Evolutionary conservation across 2,329 filamentous ascomycete genomes (phyloP), one percentile per base, ranked within the genome.

Genomic region (Aphanoascus verrucosus): DNA sequence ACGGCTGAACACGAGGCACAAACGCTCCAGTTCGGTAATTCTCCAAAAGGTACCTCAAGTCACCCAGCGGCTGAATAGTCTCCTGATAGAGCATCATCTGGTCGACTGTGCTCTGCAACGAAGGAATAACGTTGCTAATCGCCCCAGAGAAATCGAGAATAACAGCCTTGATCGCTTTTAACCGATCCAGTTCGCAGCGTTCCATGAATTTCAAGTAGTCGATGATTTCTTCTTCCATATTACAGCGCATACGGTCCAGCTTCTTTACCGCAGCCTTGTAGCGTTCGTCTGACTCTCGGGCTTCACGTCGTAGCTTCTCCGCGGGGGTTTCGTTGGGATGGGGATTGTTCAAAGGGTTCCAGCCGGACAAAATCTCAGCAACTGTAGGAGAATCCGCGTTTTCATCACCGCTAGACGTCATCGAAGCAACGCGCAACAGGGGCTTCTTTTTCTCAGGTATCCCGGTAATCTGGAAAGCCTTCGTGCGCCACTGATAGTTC

Each of bases 21-120:
- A 94, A 98, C 60, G 84, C 87, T 58, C 93, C 93, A 5, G 93
- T 98, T 58, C 90, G 85, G 72, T 98, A 98, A 67, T 91, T 98
- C 73, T 98, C 93, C 44, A 98, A 77, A 56, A 98, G 79, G 68
- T 97, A 98, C 58, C 93, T 81, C 61, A 98, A 74, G 69, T 98
- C 93, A 38, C 88, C 86, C 46, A 83, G 68, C 5, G 93, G 93
- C 69, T 97, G 93, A n/a, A 98, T 87, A 0, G 93, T 97, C 75
- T 98, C 93, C 69, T 98, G 93, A 73, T 94, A 98, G 45, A 98
- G 78, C 83, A 98, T 89, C 90, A 98, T 96, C 67, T 94, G 89
- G 73, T 98, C 93, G 20, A 98, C 89, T 0, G 90, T 89, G 55
- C 91, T 91, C 71, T 97, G 93, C 57, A 98, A 74, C 64, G 87